Conservation (phyloP, 768 basidiomycete species). For the Rhodosporidiobolus odoratus region DNA sequence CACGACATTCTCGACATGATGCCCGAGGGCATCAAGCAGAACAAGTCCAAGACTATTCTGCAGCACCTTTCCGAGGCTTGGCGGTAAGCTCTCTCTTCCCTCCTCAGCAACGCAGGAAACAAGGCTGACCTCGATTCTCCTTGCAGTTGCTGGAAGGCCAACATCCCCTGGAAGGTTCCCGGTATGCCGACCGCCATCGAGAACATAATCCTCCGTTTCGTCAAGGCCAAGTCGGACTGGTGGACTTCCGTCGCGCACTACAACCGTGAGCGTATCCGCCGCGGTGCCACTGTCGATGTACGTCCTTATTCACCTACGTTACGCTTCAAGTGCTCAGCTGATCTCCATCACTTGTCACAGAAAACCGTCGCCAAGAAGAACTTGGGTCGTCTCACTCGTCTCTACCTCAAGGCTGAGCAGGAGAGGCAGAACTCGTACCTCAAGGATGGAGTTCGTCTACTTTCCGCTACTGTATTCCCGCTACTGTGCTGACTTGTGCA, state of each 20-base stretch:
- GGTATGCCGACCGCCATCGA: constrained; percentile 99
- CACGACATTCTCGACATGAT: constrained; percentile 99
- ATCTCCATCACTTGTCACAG: not conserved
- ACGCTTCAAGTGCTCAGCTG: not conserved
- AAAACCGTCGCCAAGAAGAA: constrained; percentile 99
- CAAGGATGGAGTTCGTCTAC: constrained; percentile 67
- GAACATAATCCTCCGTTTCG: constrained; percentile 96
- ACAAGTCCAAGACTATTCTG: constrained; percentile 98
- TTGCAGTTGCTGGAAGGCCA: constrained; percentile 48
- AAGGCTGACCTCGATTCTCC: not conserved
- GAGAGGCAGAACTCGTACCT: constrained; percentile 97
- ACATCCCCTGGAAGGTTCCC: constrained; percentile 98
- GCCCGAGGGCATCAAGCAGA: constrained; percentile 98
- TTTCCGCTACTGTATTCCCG: too few species aligned
- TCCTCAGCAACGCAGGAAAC: not conserved
- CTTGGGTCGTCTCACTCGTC: constrained; percentile 89
- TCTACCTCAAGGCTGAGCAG: constrained; percentile 98
- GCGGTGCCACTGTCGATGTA: constrained; percentile 84
- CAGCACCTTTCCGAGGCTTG: constrained; percentile 98
- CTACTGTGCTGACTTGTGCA: not conserved
- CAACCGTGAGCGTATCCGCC: constrained; percentile 93
- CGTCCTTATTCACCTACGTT: not conserved
- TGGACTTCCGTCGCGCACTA: constrained; percentile 98
- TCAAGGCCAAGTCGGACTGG: constrained; percentile 99
- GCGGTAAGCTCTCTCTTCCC: constrained; percentile 62